Evolutionary conservation across 176 grass and related monocot species (phyloP), one percentile per base, ranked within the genome.

Genomic region (Aegilops tauschii): DNA sequence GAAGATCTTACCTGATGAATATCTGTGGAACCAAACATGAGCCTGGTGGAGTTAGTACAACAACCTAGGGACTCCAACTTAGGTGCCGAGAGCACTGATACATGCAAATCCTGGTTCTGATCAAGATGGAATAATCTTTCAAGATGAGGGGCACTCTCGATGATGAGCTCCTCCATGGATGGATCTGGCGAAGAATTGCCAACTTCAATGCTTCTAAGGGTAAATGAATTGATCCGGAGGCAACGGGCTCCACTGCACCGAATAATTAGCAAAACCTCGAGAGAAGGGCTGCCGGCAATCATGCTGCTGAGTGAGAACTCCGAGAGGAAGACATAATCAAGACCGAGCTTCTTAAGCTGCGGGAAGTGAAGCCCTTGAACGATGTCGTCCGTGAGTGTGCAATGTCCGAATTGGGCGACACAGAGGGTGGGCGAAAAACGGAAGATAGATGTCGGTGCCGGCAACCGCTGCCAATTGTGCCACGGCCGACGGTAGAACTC

Each of bases 371-470:
- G 65, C 4, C 13, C 30, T 68, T 17, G 65, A 27, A 67, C 5
- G 14, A 12, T 56, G 52, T 20, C 52, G 52, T 56, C 17, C 16
- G 17, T 16, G 17, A 56, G 0, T 5, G 14, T 28, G 65, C 29
- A 34, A 29, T 31, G 12, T 25, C 27, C 28, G 12, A 66, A 14
- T 25, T 12, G 12, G 25, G 64, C 64, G 12, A 68, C 14, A 16
- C 30, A 12, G 29, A 68, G 30, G 30, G 12, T 68, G 27, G 65
- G 14, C 28, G 29, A 18, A 29, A 34, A 68, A 21, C 73, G 89
- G 52, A 89, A 89, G 80, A 80, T 80, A 12, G 68, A 62, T 44
- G 84, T 61, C 3, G 52, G 16, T 56, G 52, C 3, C 10, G 66
- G 74, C 2, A 84, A 84, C 68, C 84, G 29, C 65, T 16, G 11